Conservation (phyloP, 2,329 filamentous ascomycete species). For the Fusarium buharicum region DNA sequence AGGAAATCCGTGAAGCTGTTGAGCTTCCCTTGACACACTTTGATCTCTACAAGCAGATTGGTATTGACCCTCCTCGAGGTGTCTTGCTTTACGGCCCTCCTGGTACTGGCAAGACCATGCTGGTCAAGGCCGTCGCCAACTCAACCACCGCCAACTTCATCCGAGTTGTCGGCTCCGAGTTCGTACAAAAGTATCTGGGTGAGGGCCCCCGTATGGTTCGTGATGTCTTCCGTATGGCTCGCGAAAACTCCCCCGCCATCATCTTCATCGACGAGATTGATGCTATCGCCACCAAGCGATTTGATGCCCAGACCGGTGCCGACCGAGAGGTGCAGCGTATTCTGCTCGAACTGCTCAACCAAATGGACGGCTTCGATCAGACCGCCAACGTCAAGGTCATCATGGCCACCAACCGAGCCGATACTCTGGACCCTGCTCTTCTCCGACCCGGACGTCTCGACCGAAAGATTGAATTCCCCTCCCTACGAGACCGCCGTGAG, state of each 20-base stretch:
- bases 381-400: slow-evolving; percentile 99
- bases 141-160: slow-evolving; percentile 99
- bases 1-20: slow-evolving; percentile 97
- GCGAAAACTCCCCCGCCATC: slow-evolving; percentile 97
- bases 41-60: slow-evolving; percentile 98
- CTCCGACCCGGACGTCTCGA: slow-evolving; percentile 95
- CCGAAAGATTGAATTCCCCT: slow-evolving; percentile 99
- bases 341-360: slow-evolving; percentile 94
- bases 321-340: slow-evolving; percentile 99
- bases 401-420: slow-evolving; percentile 99
- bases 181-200: slow-evolving; percentile 98
- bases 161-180: slow-evolving; percentile 96
- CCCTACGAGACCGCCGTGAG: slow-evolving; percentile 90
- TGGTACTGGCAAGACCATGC: slow-evolving; percentile 95
- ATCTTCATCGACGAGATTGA: slow-evolving; percentile 99
- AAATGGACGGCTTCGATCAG: slow-evolving; percentile 99
- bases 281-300: slow-evolving; percentile 98
- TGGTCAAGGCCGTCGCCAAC: slow-evolving; percentile 98
- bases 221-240: slow-evolving; percentile 98
- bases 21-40: slow-evolving; percentile 97
- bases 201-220: slow-evolving; percentile 99
- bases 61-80: slow-evolving; percentile 96
- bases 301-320: slow-evolving; percentile 97
- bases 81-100: slow-evolving; percentile 96
- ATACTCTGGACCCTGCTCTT: slow-evolving; percentile 94